A percentile compares a stretch with the other conserved stretches of the same genome.
Conservation (phyloP, 2,329 filamentous ascomycete species). For the Zasmidium cellare region DNA sequence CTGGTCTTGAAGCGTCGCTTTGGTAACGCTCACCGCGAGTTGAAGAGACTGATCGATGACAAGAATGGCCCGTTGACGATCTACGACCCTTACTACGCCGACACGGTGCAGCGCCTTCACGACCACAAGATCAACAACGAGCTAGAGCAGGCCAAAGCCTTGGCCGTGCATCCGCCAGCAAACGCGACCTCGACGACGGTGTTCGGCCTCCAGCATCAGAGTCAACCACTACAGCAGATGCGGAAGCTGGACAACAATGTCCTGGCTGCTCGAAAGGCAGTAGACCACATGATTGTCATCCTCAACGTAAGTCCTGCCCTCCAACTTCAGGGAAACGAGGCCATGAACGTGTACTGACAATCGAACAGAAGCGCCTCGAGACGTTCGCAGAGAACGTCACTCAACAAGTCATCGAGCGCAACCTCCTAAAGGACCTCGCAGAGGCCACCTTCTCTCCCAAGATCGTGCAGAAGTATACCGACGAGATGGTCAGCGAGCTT, state of each 20-base stretch:
- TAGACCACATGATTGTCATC: slow-evolving; percentile 38
- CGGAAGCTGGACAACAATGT: slow-evolving; percentile 35
- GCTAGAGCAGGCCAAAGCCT: slow-evolving; percentile 3
- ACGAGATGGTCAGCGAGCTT: slow-evolving; percentile 36
- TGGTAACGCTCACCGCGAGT: slow-evolving; percentile 41
- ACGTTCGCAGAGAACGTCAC: slow-evolving; percentile 38
- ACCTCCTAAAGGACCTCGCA: slow-evolving; percentile 35
- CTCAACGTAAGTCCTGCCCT: slow-evolving; percentile 35
- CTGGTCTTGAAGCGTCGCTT: slow-evolving; percentile 42
- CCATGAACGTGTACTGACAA: too few relatives aligned
- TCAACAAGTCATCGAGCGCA: slow-evolving; percentile 41
- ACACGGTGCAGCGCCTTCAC: slow-evolving; percentile 31
- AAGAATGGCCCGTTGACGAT: slow-evolving; percentile 40
- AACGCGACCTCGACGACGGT: not conserved
- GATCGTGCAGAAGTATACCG: slow-evolving; percentile 32
- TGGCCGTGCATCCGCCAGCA: not conserved
- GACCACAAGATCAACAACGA: slow-evolving; percentile 24
- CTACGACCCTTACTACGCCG: slow-evolving; percentile 41
- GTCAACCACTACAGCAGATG: not conserved
- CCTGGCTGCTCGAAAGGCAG: slow-evolving; percentile 36
- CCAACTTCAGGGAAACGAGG: not conserved
- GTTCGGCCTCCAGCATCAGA: not conserved
- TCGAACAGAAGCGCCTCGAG: slow-evolving; percentile 34
- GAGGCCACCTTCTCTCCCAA: slow-evolving; percentile 34
- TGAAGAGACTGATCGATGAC: slow-evolving; percentile 49